Evolutionary conservation across 2,329 filamentous ascomycete genomes (phyloP), one percentile per base, ranked within the genome.

Genomic region (Venturia carpophila): DNA sequence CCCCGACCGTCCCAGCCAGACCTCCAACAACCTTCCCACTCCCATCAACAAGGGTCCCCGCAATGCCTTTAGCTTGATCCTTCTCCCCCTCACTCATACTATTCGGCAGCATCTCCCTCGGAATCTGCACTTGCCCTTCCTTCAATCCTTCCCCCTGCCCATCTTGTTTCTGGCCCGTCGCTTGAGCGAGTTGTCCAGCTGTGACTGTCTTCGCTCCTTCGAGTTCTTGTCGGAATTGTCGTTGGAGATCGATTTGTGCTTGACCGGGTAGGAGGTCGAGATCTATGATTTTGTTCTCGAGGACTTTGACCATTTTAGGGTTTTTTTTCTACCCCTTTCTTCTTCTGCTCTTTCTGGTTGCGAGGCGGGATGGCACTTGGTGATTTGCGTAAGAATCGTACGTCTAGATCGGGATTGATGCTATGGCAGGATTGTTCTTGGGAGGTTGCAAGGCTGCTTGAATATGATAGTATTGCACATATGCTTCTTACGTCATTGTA

Each of bases 271-370:
- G 42, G 55, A 69, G 39, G 60, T 69, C 68, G 17, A 69, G 67
- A 49, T 69, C 68, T 37, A 69, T 49, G 42, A 68, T 37, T 47
- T 66, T 67, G 49, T 69, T 69, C 34, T 69, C 67, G 43, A 69
- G 67, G 27, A 68, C 68, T 66, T 69, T 69, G 41, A 69, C 67
- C 67, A 69, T 68, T 47, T 55, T 62, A 2, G 63, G 13, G n/a
- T n/a, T n/a, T n/a, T n/a, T 60, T 21, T 9, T 1, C 5, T 2
- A 21, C n/a, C n/a, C n/a, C n/a, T n/a, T n/a, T 62, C 5, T 17
- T 60, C 21, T n/a, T 49, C 47, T 52, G 49, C 49, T 56, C 49
- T 58, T 58, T 58, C 30, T 37, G 15, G 2, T 2, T 41, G 4
- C 10, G 39, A 41, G 39, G 39, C 2, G 15, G 9, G 39, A 15